Evolutionary conservation across 2,329 filamentous ascomycete genomes (phyloP), one percentile per base, ranked within the genome.

Genomic region (Gnomoniopsis smithogilvyi): DNA sequence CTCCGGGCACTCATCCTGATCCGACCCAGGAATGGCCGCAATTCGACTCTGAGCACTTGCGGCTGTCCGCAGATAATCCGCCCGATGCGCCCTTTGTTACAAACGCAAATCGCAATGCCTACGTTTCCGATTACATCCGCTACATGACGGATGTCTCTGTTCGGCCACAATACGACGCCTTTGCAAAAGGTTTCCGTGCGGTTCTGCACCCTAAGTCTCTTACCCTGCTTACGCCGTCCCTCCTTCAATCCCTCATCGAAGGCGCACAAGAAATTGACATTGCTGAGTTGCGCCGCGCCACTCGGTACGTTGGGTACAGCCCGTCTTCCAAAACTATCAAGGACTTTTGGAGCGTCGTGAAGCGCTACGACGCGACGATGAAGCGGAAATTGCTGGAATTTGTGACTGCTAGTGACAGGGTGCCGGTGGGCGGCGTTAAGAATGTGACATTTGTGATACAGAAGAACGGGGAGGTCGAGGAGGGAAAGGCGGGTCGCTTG

Each of bases 381-480:
- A 89, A 89, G 73, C 83, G 86, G 54, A 86, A 85, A 67, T 76
- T 99, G 36, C 80, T 99, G 34, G 92, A 97, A 71, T 99, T 99
- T 68, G 93, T 99, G 33, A 99, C 95, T 15, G 94, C 94, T 0
- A 94, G 88, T 66, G 93, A 97, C 69, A 84, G 95, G 2, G 84
- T 98, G 2, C 95, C 95, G 0, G 90, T 96, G 0, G 92, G 91
- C 21, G 95, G 95, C 2, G 86, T 93, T 68, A 83, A 84, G 63
- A 92, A 90, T 66, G 77, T 98, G 50, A 87, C 90, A 67, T 98
- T 98, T 72, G 84, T 91, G 15, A 82, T 99, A 47, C 89, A 94
- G 73, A 86, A 84, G 67, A 92, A 92, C 68, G 86, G 90, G 17
- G 80, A 86, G 56, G 88, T 83, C 64, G 76, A 80, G 7, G 78